phyloP scores from a whole-genome alignment of 2,329 filamentous ascomycete genomes.

The Aspergillus versicolor region DNA sequence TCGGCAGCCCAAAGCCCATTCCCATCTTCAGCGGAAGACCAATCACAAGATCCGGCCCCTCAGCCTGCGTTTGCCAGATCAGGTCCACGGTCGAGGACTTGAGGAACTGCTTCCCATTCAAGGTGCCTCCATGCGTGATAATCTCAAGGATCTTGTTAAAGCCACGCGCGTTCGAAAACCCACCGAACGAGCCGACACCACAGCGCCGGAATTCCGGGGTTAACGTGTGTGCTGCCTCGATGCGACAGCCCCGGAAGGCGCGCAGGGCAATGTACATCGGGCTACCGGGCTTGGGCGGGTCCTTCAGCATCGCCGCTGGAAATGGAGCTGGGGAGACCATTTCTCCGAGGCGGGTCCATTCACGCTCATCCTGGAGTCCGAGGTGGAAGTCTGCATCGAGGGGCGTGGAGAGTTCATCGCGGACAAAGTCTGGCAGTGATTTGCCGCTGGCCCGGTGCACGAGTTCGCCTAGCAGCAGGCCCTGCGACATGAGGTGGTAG shows the following conservation, averaged over 20 bases:
- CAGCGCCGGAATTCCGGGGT: constrained; percentile 37
- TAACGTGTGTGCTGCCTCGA: constrained; percentile 20
- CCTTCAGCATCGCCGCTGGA: constrained; percentile 13
- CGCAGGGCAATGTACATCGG: constrained; percentile 26
- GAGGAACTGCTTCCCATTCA: constrained; percentile 39
- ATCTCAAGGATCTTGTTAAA: constrained; percentile 45
- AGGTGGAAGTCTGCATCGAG: constrained; percentile 50
- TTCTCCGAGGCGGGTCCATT: constrained; percentile 43
- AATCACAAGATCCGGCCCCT: constrained; percentile 43
- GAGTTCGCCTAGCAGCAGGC: constrained; percentile 46
- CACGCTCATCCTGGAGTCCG: constrained; percentile 40
- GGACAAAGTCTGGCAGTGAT: constrained; percentile 45
- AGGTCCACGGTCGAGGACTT: constrained; percentile 44
- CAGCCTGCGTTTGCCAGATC: constrained; percentile 47
- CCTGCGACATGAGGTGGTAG: constrained; percentile 45
- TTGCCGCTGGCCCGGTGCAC: constrained; percentile 44
- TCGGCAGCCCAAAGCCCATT: constrained; percentile 42
- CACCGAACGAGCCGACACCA: constrained; percentile 47
- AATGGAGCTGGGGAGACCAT: constrained; percentile 31
- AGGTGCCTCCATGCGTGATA: constrained; percentile 33
- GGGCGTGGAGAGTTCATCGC: constrained; percentile 44
- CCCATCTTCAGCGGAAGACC: constrained; percentile 40
- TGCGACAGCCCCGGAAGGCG: constrained; percentile 27
- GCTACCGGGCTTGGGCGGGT: neutral
- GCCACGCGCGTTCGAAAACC: constrained; percentile 47